These are phyloP conservation scores for Xylaria bambusicola DNA, from an alignment of 495 filamentous ascomycete species.

Conservation along the genomic window DNA sequence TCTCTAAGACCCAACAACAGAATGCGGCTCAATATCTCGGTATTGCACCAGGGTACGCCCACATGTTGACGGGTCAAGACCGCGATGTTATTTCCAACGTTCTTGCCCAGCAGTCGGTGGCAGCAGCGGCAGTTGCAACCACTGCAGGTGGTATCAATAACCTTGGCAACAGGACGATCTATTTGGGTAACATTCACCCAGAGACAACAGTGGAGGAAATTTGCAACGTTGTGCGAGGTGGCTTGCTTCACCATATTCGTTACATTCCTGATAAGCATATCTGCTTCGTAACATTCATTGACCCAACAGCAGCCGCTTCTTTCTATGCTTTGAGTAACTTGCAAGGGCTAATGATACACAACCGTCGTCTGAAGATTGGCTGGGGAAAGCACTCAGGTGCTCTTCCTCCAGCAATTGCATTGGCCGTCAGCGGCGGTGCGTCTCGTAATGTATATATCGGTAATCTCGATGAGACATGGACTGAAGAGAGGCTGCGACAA, in stretches of 20 bases:
- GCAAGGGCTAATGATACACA: constrained; percentile 98
- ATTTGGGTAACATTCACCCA: constrained; percentile 97
- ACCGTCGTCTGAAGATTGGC: constrained; percentile 94
- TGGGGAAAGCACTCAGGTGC: constrained; percentile 99
- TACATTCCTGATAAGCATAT: constrained; percentile 99
- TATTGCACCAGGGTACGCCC: constrained; percentile 95
- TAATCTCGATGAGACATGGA: constrained; percentile 96
- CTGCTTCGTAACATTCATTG: constrained; percentile 99
- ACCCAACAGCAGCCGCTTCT: constrained; percentile 94
- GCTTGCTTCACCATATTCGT: constrained; percentile 92
- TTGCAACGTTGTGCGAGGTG: constrained; percentile 93
- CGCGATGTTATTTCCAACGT: constrained; percentile 94
- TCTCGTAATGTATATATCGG: constrained; percentile 97
- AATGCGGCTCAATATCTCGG: constrained; percentile 98
- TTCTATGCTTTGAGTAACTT: constrained; percentile 98
- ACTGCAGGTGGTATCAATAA: constrained; percentile 96
- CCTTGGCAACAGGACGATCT: constrained; percentile 94
- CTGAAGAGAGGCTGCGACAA: constrained; percentile 89
- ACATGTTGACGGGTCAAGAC: constrained; percentile 92
- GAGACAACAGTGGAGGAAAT: constrained; percentile 99
- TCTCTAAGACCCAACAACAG: constrained; percentile 99
- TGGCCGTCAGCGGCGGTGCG: constrained; percentile 93
- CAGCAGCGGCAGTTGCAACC: constrained; percentile 93
- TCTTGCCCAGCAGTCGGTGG: constrained; percentile 94
- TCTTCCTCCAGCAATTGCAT: constrained; percentile 90